Base-by-base conservation (phyloP, 228 moss, liverwort and hornwort genomes). In the Sphagnum magellanicum region DNA sequence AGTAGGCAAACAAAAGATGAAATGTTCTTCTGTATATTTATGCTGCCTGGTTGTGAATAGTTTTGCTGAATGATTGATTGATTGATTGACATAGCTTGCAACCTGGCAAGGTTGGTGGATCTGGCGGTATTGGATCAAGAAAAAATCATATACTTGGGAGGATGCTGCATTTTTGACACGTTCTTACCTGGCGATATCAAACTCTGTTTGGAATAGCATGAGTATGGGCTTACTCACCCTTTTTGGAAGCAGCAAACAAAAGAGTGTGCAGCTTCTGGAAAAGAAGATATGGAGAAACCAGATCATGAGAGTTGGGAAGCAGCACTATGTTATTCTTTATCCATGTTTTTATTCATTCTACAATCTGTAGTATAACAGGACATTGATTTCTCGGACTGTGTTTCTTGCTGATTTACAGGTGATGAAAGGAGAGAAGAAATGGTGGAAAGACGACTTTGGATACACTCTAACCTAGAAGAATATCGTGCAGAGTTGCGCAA, bases 51-150 rank as follows among this genome's bases (percentile, higher is more conserved):
- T 63, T 8, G 4, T 63, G 47, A 8, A 16, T 10, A 8, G 16
- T 8, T 16, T 16, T 10, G 63, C 8, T 63, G 16, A 16, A 8
- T 16, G 10, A 16, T 16, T 32, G 32, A 32, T 32, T 6, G 7
- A 10, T 61, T 75, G 67, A 51, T 6, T 72, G 14, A 59, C 63
- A 13, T 77, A 92, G 92, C 76, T 90, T 74, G 71, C 84, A 72
- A 73, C 63, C 14, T 89, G 91, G 93, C 76, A 84, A 79, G 87
- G 76, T 62, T 70, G 66, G 16, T 91, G 93, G 91, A 73, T 80
- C 50, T 89, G 83, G 87, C 82, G 84, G 71, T 88, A 88, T 61
- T 78, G 78, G 84, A 72, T 84, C 48, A 79, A 71, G 71, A 69
- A 74, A 55, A 60, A 79, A 75, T 79, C 88, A 17, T 84, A 81